Evolutionary conservation across 768 basidiomycete species (phyloP), one percentile per base, ranked within the genome.

Genomic region (Psilocybe sp.): DNA sequence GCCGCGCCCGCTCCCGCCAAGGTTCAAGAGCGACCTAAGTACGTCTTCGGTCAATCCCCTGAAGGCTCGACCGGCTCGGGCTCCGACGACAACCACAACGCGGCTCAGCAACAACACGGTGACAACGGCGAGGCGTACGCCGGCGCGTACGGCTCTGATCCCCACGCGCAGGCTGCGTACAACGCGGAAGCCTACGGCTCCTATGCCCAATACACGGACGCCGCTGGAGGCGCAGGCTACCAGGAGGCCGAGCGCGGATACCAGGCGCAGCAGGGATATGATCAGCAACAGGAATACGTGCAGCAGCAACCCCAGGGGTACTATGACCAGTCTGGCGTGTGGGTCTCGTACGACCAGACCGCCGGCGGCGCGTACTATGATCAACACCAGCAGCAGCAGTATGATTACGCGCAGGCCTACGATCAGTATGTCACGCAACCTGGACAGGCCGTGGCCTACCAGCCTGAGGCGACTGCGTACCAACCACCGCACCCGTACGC

Each of bases 171-270:
- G 54, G 56, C 52, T 3, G 51, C 66, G 13, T 76, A 74, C 56
- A 71, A 76, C 47, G 60, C 70, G 14, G 74, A 78, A 46, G 72
- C 70, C 0, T 78, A 76, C 56, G 72, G 71, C 2, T 70, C 69
- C 15, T 75, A 74, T 46, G 70, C 60, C 18, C 57, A 68, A 6
- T 73, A 72, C 50, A 60, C 66, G 8, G 54, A 61, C 18, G 51
- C 44, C 35, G 49, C 52, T 39, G 60, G 37, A 33, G 55, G 43
- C 46, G 54, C 64, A n/a, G 52, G 50, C 23, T 69, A 69, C 47
- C 64, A 66, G 53, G 61, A 68, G 8, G 64, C 64, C 4, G 58
- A 61, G 15, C 51, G 68, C 28, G 64, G 64, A 51, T 65, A 69
- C 53, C 66, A 72, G 50, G 70, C 60, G 19, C 57, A 68, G 46